phyloP scores from a whole-genome alignment of 2,329 filamentous ascomycete species.

The Phialophora chinensis region DNA sequence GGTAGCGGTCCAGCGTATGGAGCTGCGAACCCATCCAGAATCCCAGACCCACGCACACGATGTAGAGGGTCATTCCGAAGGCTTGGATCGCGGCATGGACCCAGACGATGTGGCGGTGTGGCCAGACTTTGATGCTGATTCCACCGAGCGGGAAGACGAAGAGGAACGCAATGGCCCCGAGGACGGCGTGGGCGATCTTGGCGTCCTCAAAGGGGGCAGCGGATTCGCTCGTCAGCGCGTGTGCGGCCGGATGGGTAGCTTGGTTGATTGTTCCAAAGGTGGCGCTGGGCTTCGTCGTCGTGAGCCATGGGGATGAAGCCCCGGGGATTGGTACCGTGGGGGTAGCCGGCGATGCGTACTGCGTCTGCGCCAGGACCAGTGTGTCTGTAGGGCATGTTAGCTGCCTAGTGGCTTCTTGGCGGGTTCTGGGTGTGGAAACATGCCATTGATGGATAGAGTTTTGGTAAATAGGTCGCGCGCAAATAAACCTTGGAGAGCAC shows the following conservation, averaged over 20 bases:
- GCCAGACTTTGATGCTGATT: slow-evolving; percentile 39
- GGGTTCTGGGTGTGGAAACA: not conserved
- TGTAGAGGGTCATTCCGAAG: slow-evolving; percentile 37
- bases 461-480: slow-evolving; percentile 17
- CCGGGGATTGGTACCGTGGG: slow-evolving; percentile 12
- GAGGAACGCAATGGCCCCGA: slow-evolving; percentile 40
- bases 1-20: slow-evolving; percentile 29
- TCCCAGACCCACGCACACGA: slow-evolving; percentile 40
- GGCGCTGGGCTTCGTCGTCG: slow-evolving; percentile 1
- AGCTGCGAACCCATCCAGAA: slow-evolving; percentile 40
- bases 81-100: slow-evolving; percentile 41
- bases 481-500: slow-evolving; percentile 13
- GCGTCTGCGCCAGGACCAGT: slow-evolving; percentile 7
- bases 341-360: slow-evolving; percentile 15
- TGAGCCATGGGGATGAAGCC: slow-evolving; percentile 16
- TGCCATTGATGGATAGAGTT: slow-evolving; percentile 12
- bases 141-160: slow-evolving; percentile 42
- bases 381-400: slow-evolving; percentile 8
- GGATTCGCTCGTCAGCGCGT: not conserved
- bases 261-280: not conserved
- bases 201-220: slow-evolving; percentile 19
- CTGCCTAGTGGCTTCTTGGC: not conserved
- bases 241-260: not conserved
- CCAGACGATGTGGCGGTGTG: slow-evolving; percentile 33
- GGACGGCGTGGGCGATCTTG: slow-evolving; percentile 38